These are phyloP conservation scores for Plasmodium knowlesi DNA, from an alignment of 169 alveolate species.

Conservation along the genomic window DNA sequence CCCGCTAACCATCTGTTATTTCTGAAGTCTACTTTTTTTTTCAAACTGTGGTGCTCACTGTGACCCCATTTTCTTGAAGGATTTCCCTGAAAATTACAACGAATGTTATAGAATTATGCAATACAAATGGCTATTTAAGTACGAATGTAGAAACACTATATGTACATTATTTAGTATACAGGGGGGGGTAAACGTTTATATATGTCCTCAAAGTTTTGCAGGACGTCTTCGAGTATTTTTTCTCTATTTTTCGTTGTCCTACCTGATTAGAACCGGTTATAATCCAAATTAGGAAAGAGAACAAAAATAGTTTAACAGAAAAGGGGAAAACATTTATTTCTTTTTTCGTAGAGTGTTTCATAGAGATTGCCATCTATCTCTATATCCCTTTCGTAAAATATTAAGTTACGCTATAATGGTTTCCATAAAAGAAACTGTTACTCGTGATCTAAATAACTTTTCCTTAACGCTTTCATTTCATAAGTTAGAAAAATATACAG, in stretches of 20 bases:
- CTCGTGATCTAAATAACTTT: neutral
- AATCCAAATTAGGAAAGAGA: neutral
- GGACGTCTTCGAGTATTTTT: neutral
- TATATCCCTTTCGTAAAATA: conserved; percentile 13
- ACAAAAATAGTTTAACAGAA: neutral
- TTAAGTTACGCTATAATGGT: conserved; percentile 10
- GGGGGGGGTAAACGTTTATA: neutral
- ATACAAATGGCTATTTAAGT: neutral
- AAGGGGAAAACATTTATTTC: neutral
- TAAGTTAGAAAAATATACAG: neutral
- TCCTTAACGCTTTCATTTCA: neutral
- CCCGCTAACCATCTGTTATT: neutral
- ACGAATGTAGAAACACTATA: neutral
- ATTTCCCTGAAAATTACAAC: neutral
- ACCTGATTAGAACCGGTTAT: conserved; percentile 10
- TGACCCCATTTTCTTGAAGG: neutral
- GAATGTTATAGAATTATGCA: conserved; percentile 3
- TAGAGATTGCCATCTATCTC: conserved; percentile 1
- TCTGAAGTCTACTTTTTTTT: neutral
- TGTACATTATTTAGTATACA: neutral
- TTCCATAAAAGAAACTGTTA: conserved; percentile 7
- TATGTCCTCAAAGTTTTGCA: neutral
- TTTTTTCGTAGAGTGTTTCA: neutral
- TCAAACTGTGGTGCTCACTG: neutral
- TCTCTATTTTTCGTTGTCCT: neutral